phyloP scores from a whole-genome alignment of 495 filamentous ascomycete genomes.

The Penicillium antarcticum region DNA sequence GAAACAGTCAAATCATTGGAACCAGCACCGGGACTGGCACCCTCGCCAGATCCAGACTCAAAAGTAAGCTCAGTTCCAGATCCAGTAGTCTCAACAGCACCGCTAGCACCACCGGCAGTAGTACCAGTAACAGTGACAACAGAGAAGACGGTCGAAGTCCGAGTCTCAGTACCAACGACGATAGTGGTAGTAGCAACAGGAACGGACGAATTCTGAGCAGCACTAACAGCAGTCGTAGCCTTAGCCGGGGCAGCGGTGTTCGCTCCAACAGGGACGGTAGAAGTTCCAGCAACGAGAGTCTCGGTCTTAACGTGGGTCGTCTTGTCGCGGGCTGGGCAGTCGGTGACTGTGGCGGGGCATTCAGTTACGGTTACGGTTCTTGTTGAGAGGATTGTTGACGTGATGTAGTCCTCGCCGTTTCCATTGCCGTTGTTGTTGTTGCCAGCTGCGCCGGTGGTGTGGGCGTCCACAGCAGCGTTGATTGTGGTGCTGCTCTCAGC shows the following conservation, averaged over 20 bases:
- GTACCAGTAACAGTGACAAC: slow-evolving; percentile 2
- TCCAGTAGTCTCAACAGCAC: slow-evolving; percentile 1
- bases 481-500: slow-evolving; percentile 1
- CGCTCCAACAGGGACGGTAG: background rate
- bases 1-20: background rate
- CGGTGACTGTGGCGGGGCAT: slow-evolving; percentile 18
- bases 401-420: slow-evolving; percentile 2
- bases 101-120: background rate
- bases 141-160: slow-evolving; percentile 14
- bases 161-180: slow-evolving; percentile 11
- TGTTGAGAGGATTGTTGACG: slow-evolving; percentile 15
- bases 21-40: background rate
- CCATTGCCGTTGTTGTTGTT: background rate
- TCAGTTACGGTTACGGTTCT: slow-evolving; percentile 16
- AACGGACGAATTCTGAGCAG: background rate
- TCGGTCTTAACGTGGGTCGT: slow-evolving; percentile 19
- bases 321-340: slow-evolving; percentile 18
- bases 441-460: slow-evolving; percentile 1
- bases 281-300: slow-evolving; percentile 16
- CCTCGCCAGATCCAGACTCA: background rate
- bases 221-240: background rate
- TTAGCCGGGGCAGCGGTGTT: background rate
- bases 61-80: background rate
- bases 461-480: slow-evolving; percentile 6
- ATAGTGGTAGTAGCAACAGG: slow-evolving; percentile 13